Percentiles rank a stretch among this genome's conserved stretches.
Conservation (phyloP, 2,329 filamentous ascomycete species). For the Emergomyces pasteurianus region DNA sequence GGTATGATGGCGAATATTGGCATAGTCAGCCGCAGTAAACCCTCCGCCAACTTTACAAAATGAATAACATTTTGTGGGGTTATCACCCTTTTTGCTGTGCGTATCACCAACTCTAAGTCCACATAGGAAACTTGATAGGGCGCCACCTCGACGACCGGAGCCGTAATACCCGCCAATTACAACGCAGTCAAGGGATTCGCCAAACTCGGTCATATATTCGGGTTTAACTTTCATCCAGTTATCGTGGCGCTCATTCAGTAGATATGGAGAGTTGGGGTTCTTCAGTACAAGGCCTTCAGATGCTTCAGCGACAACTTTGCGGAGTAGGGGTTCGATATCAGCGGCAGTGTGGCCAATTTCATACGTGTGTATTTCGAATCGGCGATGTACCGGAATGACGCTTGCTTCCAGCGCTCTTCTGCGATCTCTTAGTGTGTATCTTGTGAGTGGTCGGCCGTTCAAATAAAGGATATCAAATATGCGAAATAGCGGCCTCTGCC, state of each 20-base stretch:
- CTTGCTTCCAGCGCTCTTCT: constrained; percentile 60
- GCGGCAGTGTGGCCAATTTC: constrained; percentile 52
- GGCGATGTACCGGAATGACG: constrained; percentile 57
- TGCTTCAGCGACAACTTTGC: constrained; percentile 71
- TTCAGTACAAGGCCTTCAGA: constrained; percentile 89
- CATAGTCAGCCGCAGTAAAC: constrained; percentile 74
- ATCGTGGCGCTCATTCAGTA: constrained; percentile 78
- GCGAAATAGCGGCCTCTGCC: constrained; percentile 64
- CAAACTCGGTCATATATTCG: constrained; percentile 95
- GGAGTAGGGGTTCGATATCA: constrained; percentile 67
- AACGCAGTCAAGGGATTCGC: constrained; percentile 81
- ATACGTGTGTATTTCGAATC: constrained; percentile 73
- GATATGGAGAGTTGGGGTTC: constrained; percentile 78
- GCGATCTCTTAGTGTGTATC: constrained; percentile 72
- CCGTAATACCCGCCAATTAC: constrained; percentile 91
- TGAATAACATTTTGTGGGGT: constrained; percentile 71
- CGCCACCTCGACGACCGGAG: constrained; percentile 71
- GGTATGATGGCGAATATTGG: constrained; percentile 67
- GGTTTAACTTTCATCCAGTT: constrained; percentile 99
- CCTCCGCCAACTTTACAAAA: constrained; percentile 98
- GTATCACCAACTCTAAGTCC: constrained; percentile 66
- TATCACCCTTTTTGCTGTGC: constrained; percentile 42
- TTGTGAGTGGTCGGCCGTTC: constrained; percentile 67
- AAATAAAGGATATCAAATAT: constrained; percentile 88
- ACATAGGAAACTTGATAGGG: constrained; percentile 77